Base-by-base conservation (phyloP, 108 stramenopile species). In the Asterionellopsis glacialis region DNA sequence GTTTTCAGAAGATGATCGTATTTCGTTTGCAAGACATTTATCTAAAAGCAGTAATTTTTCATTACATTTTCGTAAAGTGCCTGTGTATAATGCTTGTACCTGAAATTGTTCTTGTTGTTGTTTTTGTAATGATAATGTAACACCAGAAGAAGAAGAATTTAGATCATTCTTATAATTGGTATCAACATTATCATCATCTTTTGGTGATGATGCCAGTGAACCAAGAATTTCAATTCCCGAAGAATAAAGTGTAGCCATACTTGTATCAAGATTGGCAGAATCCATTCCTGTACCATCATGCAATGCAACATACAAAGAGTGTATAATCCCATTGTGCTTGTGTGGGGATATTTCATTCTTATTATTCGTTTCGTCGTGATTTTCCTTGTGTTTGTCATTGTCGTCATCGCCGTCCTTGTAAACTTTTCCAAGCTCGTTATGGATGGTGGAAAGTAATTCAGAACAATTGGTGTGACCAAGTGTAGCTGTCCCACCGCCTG, bases 401-500 rank as follows among this genome's bases (percentile, higher is more conserved):
- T 57, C 24, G 42, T 60, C 27, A 27, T 13, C n/a, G n/a, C 44
- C 41, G 13, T 9, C 21, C 21, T 24, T 43, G 9, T 27, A 18
- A 38, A 75, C 58, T 25, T 64, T 63, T 21, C 15, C 11, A 22
- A 83, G 49, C 43, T 80, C 64, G 18, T 65, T 26, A 14, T 69
- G 65, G 26, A 83, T 79, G 21, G 64, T 61, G n/a, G 55, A 27
- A 1, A 83, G 59, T 24, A 83, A 44, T 14, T 63, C 51, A 40
- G 57, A 6, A 23, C 73, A 45, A 60, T 80, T 39, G 12, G 72
- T 74, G 51, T 83, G 82, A 21, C 82, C 82, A 9, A 83, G 58
- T 16, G 82, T 80, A 14, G 82, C 82, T 16, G 75, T 66, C 16
- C 82, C 82, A 19, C 82, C 82, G 14, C 82, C 82, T 18, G 72